Percentiles rank a stretch among this genome's conserved stretches.
Evolutionary conservation across 176 grass and related monocot species (phyloP).

Genomic region (Ensete glaucum): DNA sequence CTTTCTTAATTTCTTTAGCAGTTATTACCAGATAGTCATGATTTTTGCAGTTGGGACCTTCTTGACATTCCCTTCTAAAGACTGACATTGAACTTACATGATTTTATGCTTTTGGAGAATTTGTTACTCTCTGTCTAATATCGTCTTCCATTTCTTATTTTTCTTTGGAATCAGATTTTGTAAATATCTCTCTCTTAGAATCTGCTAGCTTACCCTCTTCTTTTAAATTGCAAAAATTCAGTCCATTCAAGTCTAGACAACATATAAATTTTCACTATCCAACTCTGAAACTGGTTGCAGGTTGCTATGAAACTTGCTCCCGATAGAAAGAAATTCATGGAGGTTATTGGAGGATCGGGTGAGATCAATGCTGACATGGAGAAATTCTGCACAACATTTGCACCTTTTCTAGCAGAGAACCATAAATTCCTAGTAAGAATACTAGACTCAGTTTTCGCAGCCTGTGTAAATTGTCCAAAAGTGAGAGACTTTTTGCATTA

Average conservation of each 20-base stretch:
- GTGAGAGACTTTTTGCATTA: not conserved
- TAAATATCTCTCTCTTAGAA: too few species aligned
- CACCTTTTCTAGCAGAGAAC: conserved; percentile 28
- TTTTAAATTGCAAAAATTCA: not conserved
- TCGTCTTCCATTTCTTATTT: too few species aligned
- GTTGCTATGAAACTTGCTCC: conserved; percentile 34
- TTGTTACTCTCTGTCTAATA: too few species aligned
- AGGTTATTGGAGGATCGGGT: conserved; percentile 24
- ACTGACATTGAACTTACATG: too few species aligned
- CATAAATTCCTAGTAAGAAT: conserved; percentile 29
- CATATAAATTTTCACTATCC: not conserved
- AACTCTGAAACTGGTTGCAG: conserved; percentile 11
- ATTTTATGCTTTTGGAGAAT: too few species aligned
- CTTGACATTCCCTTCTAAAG: too few species aligned
- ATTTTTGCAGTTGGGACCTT: too few species aligned
- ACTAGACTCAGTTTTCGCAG: not conserved
- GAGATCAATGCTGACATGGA: conserved; percentile 30
- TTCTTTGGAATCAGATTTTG: too few species aligned
- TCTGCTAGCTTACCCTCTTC: too few species aligned
- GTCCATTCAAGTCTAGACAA: not conserved
- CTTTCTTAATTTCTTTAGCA: too few species aligned
- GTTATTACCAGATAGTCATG: too few species aligned
- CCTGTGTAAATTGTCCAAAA: not conserved
- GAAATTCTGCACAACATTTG: conserved; percentile 23
- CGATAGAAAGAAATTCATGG: conserved; percentile 33